Evolutionary conservation across 2,329 filamentous ascomycete species (phyloP), one percentile per base, ranked within the genome.

Genomic region (Xylariaceae sp.): DNA sequence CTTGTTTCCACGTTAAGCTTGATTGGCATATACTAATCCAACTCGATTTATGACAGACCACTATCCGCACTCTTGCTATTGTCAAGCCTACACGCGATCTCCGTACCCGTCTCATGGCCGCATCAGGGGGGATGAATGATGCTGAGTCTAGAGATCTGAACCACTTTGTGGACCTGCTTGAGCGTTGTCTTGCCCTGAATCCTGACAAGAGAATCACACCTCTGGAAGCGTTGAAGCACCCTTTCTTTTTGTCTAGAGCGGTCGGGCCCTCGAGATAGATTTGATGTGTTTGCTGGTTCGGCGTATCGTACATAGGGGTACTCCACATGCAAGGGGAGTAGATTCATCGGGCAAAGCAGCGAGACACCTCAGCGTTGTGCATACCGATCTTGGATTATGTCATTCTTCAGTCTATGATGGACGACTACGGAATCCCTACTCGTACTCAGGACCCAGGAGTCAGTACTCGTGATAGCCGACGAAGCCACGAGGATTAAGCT

Each of bases 171-270:
- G 92, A 97, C 74, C 77, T 99, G 53, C 77, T 99, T 59, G 92
- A 96, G 70, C 88, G 89, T 57, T 97, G 92, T 72, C 79, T 99
- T 64, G 86, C 88, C 60, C 81, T 97, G 64, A 96, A 97, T 71
- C 91, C 93, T 0, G 92, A 96, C 73, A 96, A 95, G 79, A 84
- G 94, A 63, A 89, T 94, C 69, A 93, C 89, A 51, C 90, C 94
- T 0, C 79, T 82, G 11, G 92, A 97, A 70, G 94, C 94, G 53
- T 77, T 97, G 68, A 88, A 86, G 70, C 93, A 97, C 77, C 89
- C 89, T 1, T 97, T 97, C 74, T 91, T 97, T 68, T 78, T 76
- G 30, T 76, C 80, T 23, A 74, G 73, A 47, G 52, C 35, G 17
- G 7, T 55, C 47, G 62, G 58, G 5, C 53, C 61, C 51, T 42